A percentile compares a stretch with the other conserved stretches of the same genome.
These are phyloP conservation scores for Cryphonectria parasitica DNA, from an alignment of 2,329 filamentous ascomycete genomes.

Conservation along the genomic window DNA sequence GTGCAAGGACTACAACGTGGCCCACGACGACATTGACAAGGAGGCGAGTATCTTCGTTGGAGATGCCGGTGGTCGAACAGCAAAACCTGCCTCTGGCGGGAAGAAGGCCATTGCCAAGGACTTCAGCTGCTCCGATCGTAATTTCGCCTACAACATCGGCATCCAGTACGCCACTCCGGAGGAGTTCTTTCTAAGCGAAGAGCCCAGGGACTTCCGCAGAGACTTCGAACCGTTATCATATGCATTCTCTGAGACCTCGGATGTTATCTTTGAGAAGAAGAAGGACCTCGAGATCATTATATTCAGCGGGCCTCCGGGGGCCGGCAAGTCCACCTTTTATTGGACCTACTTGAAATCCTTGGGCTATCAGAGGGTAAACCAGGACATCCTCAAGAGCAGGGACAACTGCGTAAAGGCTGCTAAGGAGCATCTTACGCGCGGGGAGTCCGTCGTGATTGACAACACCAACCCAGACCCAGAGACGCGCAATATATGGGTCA, in stretches of 20 bases:
- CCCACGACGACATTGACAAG: conserved; percentile 66
- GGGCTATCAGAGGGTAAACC: conserved; percentile 85
- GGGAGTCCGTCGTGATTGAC: conserved; percentile 77
- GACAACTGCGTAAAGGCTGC: conserved; percentile 76
- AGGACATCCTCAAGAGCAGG: conserved; percentile 77
- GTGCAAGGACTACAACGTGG: conserved; percentile 62
- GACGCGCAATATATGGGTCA: conserved; percentile 77
- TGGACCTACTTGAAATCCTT: conserved; percentile 76
- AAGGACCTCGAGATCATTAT: conserved; percentile 76
- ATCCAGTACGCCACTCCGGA: conserved; percentile 85
- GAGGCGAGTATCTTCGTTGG: conserved; percentile 82
- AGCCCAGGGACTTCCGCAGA: conserved; percentile 66
- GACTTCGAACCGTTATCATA: conserved; percentile 72
- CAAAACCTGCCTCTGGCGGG: conserved; percentile 33
- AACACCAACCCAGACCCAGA: conserved; percentile 91
- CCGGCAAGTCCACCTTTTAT: conserved; percentile 92
- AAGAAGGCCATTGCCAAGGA: conserved; percentile 50
- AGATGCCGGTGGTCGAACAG: conserved; percentile 70
- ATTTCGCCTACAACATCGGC: conserved; percentile 84
- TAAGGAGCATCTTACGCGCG: conserved; percentile 63
- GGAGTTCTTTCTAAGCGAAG: conserved; percentile 80
- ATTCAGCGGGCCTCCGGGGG: conserved; percentile 85
- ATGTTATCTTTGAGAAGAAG: conserved; percentile 60
- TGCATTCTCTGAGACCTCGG: conserved; percentile 39
- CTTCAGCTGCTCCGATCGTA: conserved; percentile 70